These are phyloP conservation scores for Crepidotus variabilis DNA, from an alignment of 768 basidiomycete genomes.

Conservation along the genomic window DNA sequence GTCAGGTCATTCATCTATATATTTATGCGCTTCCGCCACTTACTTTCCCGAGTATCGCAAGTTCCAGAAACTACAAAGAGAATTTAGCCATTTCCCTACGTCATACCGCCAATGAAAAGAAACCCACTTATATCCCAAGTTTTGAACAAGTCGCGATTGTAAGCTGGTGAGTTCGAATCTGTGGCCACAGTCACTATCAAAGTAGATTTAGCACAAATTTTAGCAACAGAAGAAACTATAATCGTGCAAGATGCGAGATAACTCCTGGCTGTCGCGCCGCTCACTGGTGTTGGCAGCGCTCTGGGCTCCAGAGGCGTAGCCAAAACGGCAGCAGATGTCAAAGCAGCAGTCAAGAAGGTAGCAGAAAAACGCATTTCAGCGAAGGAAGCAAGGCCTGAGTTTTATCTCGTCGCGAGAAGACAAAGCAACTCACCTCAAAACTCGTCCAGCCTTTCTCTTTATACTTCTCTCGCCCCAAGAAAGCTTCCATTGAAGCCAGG, in stretches of 20 bases:
- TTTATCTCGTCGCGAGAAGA: neutral
- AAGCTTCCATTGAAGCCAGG: too few species aligned
- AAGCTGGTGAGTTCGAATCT: constrained; percentile 30
- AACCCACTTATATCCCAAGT: constrained; percentile 45
- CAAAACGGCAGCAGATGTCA: neutral
- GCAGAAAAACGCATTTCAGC: neutral
- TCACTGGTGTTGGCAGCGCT: constrained; percentile 29
- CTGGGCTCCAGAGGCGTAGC: neutral
- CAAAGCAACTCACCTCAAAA: too few species aligned
- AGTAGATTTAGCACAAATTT: neutral
- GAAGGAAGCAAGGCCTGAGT: neutral
- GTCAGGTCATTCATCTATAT: too few species aligned
- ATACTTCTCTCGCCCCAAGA: too few species aligned
- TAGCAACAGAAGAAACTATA: too few species aligned
- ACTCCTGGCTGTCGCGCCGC: constrained; percentile 27
- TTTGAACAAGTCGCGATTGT: constrained; percentile 37
- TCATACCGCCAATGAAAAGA: neutral
- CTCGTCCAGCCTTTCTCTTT: too few species aligned
- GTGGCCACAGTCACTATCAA: constrained; percentile 28
- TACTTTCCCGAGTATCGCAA: constrained; percentile 52
- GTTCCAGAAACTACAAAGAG: constrained; percentile 38
- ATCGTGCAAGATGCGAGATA: constrained; percentile 29
- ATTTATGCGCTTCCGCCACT: constrained; percentile 7
- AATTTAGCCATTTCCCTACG: too few species aligned
- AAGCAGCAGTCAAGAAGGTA: neutral